Evolutionary conservation across 345 rosid genomes (phyloP), one percentile per base, ranked within the genome.

Genomic region (Turnera subulata): DNA sequence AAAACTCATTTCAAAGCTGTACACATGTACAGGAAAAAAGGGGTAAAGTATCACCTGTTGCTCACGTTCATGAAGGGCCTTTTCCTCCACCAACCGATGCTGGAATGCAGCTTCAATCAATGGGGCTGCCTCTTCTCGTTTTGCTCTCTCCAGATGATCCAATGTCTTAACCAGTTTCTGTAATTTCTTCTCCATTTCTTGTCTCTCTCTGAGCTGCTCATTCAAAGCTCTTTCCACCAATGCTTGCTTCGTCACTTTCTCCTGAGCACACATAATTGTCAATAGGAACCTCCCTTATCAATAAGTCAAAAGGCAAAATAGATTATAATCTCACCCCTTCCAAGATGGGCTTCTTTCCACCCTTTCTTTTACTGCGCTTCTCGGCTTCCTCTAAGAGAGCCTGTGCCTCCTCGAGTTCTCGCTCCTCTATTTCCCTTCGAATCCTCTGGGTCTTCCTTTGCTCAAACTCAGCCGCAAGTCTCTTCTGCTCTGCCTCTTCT

Each of bases 121-220:
- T 25, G 97, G 85, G 53, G 97, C 96, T 44, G 95, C 89, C 77
- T 86, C 96, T 74, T 90, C 96, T 71, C 99, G 78, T 75, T 94
- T 94, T 10, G 99, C 99, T 46, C 99, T 79, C 76, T 94, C 99
- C 69, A 94, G 55, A 67, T 88, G 78, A 76, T 90, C 99, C 99
- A 94, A 85, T 6, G 96, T 90, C 69, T 86, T 94, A 21, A 76
- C 93, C 24, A 85, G 79, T 53, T 90, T 94, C 45, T 88, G 97
- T 11, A 88, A 67, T 55, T 89, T 94, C 69, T 90, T 94, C 82
- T 94, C 99, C 82, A 78, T 79, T 73, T 94, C 99, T 68, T 90
- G 97, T 73, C 91, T 84, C 82, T 86, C 99, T 76, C 84, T 83
- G 23, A 90, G 81, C 73, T 94, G 99, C 73, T 88, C 96, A 40